Conservation (phyloP, 1,284 basidiomycete genomes). For the Chalciporus sp. region DNA sequence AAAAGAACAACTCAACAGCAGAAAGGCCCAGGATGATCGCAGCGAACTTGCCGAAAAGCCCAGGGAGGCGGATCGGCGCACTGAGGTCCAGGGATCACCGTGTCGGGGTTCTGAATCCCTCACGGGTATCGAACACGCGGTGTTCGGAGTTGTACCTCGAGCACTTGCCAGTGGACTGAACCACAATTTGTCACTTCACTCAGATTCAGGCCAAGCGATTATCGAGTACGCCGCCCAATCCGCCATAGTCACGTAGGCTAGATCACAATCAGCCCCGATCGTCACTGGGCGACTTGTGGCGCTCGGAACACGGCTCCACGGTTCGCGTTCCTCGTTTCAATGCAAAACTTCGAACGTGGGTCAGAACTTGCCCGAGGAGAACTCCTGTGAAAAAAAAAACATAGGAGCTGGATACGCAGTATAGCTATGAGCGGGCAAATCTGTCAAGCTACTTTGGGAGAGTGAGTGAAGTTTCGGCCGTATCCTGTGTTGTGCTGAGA, state of each 20-base stretch:
- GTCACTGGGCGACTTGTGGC: background rate
- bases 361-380: background rate
- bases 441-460: constrained; percentile 13
- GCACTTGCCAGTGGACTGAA: too few relatives aligned
- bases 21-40: background rate
- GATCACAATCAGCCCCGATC: background rate
- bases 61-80: background rate
- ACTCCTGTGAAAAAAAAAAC: constrained; percentile 1
- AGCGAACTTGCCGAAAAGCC: background rate
- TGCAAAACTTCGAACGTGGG: background rate
- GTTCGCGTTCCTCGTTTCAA: background rate
- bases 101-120: too few relatives aligned
- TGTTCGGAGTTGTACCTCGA: too few relatives aligned
- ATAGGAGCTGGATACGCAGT: background rate
- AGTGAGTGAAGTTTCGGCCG: constrained; percentile 13
- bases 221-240: background rate
- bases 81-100: background rate
- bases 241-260: background rate
- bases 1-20: background rate
- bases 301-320: background rate
- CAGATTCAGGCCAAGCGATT: background rate
- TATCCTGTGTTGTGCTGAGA: constrained; percentile 17
- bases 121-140: too few relatives aligned
- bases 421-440: background rate
- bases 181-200: too few relatives aligned